phyloP scores from a whole-genome alignment of 768 basidiomycete species.

The Termitomyces sp. region DNA sequence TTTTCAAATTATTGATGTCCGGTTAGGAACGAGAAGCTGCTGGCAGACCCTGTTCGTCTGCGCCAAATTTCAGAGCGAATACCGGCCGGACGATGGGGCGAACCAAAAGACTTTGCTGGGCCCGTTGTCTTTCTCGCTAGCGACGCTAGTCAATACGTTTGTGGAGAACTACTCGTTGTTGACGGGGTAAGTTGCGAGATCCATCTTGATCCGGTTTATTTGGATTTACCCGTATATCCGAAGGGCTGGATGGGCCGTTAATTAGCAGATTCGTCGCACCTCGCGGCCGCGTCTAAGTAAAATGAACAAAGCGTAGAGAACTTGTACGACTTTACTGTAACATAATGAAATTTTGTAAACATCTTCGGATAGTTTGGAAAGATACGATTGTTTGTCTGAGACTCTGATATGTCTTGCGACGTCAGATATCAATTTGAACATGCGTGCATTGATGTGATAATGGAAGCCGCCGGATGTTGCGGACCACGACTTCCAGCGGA shows the following conservation, averaged over 20 bases:
- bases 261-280: conserved; percentile 8
- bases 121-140: conserved; percentile 69
- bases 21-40: conserved; percentile 43
- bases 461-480: not conserved
- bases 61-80: conserved; percentile 75
- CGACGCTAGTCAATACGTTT: conserved; percentile 65
- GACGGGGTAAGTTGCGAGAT: conserved; percentile 50
- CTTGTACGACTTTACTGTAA: not conserved
- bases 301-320: not conserved
- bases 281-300: not conserved
- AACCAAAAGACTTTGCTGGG: conserved; percentile 71
- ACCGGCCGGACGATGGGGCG: conserved; percentile 69
- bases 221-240: conserved; percentile 15
- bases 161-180: conserved; percentile 67
- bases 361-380: too few species aligned
- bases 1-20: not conserved
- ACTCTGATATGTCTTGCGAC: not conserved
- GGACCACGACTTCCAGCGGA: not conserved
- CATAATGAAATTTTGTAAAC: not conserved
- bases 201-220: conserved; percentile 9
- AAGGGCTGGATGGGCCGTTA: conserved; percentile 65
- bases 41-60: conserved; percentile 56
- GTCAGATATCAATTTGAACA: not conserved
- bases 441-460: not conserved
- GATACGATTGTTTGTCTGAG: too few species aligned